Evolutionary conservation across 2,329 filamentous ascomycete species (phyloP), one percentile per base, ranked within the genome.

Genomic region (Neopestalotiopsis rosae): DNA sequence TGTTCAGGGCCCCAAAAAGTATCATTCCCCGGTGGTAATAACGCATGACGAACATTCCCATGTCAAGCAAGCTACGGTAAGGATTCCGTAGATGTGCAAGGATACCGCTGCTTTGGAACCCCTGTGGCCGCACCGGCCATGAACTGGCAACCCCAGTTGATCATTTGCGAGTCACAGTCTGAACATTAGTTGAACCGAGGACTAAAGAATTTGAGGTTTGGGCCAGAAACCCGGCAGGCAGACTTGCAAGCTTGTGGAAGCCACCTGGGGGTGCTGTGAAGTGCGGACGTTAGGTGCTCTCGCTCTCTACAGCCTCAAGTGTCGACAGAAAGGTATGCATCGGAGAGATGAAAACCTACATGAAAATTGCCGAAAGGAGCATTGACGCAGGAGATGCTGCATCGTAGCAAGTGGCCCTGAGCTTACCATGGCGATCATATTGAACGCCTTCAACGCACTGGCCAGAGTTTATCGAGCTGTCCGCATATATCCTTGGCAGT

Each of bases 21-120:
- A 20, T 9, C 20, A 52, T 52, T n/a, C 17, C 14, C 45, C 45
- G 20, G 14, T 59, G 57, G 20, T 59, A 14, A 30, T 59, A 59
- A 30, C 30, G 57, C 57, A 59, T 59, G 57, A 59, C 24, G 57
- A 59, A 17, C 24, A 59, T 59, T 30, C 57, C 57, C 57, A 30
- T 12, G 57, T 34, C 17, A 4, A 59, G 57, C 57, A 34, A 59
- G 24, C 24, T 14, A 59, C 57, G 57, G 57, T 30, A 59, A 59
- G 57, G 57, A 34, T 59, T 34, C 57, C 57, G 57, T 59, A 59
- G 57, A 59, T 30, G 30, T 59, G 59, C 59, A 62, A 62, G 59
- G 59, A 40, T 34, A 38, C 59, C 59, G 59, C 32, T 42, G 59
- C 32, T 40, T n/a, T 17, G 30, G 24, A 4, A 62, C n/a, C 59